Percentiles rank a stretch among this genome's conserved stretches.
Conservation (phyloP, 2,329 filamentous ascomycete species). For the Pseudonectria buxi region DNA sequence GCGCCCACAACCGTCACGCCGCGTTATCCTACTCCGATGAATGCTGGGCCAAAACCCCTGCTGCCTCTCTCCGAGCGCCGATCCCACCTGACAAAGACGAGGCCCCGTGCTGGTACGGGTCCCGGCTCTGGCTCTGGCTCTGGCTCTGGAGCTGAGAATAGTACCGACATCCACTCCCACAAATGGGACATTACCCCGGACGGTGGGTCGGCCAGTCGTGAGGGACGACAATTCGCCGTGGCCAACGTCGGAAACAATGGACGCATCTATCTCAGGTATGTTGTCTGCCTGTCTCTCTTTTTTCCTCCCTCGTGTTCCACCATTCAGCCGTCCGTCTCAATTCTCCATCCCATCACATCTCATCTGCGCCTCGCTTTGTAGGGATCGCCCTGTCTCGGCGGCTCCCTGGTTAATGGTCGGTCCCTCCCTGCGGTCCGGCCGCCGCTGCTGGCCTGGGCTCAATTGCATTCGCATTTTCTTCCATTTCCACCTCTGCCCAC, state of each 20-base stretch:
- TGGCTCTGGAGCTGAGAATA: slow-evolving; percentile 42
- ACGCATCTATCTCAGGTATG: slow-evolving; percentile 73
- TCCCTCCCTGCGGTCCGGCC: too few species aligned
- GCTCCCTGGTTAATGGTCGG: too few species aligned
- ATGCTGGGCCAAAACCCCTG: slow-evolving; percentile 29
- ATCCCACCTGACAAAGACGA: slow-evolving; percentile 34
- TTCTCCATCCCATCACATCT: too few species aligned
- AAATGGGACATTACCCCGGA: slow-evolving; percentile 54
- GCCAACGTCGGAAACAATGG: slow-evolving; percentile 79
- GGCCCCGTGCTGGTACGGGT: too few species aligned
- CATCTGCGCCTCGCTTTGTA: too few species aligned
- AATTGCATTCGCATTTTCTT: too few species aligned
- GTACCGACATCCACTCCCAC: slow-evolving; percentile 8
- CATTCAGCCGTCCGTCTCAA: slow-evolving; percentile 8
- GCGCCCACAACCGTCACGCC: slow-evolving; percentile 14
- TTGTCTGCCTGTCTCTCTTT: slow-evolving; percentile 2
- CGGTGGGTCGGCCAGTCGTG: slow-evolving; percentile 52
- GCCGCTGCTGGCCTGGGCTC: too few species aligned
- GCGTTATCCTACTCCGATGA: slow-evolving; percentile 17
- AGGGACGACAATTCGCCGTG: slow-evolving; percentile 69
- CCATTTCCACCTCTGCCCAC: neutral
- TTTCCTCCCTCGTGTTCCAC: slow-evolving; percentile 9
- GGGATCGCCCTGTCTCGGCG: too few species aligned
- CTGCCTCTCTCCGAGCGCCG: slow-evolving; percentile 41
- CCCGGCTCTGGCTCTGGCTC: slow-evolving; percentile 39